Evolutionary conservation across 208 protist species (phyloP), one percentile per base, ranked within the genome.

Genomic region (Strigomonas galati): DNA sequence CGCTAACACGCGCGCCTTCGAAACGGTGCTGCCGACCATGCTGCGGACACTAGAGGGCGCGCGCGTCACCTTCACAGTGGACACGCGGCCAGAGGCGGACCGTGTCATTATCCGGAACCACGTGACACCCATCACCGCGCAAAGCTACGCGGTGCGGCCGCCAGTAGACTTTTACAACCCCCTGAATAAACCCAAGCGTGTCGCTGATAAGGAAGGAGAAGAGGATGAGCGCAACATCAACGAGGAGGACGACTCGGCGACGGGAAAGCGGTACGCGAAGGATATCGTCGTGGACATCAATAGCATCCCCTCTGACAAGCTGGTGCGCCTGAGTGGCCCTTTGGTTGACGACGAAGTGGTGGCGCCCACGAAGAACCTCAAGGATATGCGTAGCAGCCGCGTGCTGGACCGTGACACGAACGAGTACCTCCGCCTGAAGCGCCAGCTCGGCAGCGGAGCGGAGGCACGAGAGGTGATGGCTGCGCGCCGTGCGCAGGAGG

Each of bases 11-110:
- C 77, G 87, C 24, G 85, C 91, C 35, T 96, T 96, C 61, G 87
- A 96, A 58, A 96, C 85, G 10, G 81, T 93, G 57, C 71, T 93
- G 53, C 87, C 91, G 10, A 91, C 87, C 27, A 72, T 79, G 59
- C 60, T 93, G 44, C 81, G 81, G 10, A 65, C 77, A 0, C 53
- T 96, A 15, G 76, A 83, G 24, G 91, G 91, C 9, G 85, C 84
- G 0, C 54, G 51, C 10, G 91, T 93, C 17, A 71, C 67, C 60
- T 96, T 91, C 71, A 72, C 73, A 21, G 65, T 74, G 2, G 63
- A 74, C 21, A 23, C 28, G 19, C 7, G 54, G 44, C 44, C 77
- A 6, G 32, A 75, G 26, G 74, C 78, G 0, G 85, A 92, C 48
- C 78, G 78, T 12, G 86, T 95, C 49, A 91, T 92, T 56, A 87